These are phyloP conservation scores for Microstegium vimineum DNA, from an alignment of 176 grass and related monocot genomes.

Conservation along the genomic window DNA sequence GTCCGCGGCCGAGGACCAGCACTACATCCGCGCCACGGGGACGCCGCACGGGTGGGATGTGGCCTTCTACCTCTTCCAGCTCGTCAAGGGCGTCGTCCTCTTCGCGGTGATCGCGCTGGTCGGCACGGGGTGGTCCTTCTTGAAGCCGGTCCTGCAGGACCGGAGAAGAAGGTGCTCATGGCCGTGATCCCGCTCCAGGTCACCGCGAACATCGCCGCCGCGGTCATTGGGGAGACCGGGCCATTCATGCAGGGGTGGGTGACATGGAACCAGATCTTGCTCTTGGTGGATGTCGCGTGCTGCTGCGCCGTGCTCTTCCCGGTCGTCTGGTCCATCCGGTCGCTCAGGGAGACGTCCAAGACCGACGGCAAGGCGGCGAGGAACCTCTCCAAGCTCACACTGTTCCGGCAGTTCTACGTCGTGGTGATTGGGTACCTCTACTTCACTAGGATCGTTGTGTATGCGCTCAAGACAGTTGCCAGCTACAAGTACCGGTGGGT, in stretches of 20 bases:
- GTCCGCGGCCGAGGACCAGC: slow-evolving; percentile 88
- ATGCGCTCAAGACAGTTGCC: slow-evolving; percentile 56
- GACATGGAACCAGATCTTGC: slow-evolving; percentile 77
- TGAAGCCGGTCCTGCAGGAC: slow-evolving; percentile 90
- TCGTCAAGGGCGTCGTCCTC: slow-evolving; percentile 72
- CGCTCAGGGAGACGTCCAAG: slow-evolving; percentile 73
- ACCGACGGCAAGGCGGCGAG: slow-evolving; percentile 81
- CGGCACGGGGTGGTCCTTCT: slow-evolving; percentile 90
- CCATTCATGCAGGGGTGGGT: slow-evolving; percentile 67
- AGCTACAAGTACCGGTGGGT: slow-evolving; percentile 79
- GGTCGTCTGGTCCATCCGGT: slow-evolving; percentile 80
- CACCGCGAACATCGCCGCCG: slow-evolving; percentile 60
- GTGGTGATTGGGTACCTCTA: slow-evolving; percentile 86
- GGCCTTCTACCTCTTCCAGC: slow-evolving; percentile 85
- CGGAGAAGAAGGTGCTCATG: slow-evolving; percentile 97
- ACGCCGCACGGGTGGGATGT: slow-evolving; percentile 91
- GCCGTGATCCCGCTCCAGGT: slow-evolving; percentile 90
- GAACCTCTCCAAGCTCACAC: slow-evolving; percentile 66
- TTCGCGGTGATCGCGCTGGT: slow-evolving; percentile 86
- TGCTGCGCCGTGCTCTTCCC: slow-evolving; percentile 86
- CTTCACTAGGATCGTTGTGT: slow-evolving; percentile 84
- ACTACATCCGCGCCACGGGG: slow-evolving; percentile 73
- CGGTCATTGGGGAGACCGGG: slow-evolving; percentile 80
- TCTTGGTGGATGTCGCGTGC: slow-evolving; percentile 69
- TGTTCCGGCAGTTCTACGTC: slow-evolving; percentile 86